Evolutionary conservation across 164 flowering plant genomes (phyloP).

Genomic region (Nelumbo lutea): DNA sequence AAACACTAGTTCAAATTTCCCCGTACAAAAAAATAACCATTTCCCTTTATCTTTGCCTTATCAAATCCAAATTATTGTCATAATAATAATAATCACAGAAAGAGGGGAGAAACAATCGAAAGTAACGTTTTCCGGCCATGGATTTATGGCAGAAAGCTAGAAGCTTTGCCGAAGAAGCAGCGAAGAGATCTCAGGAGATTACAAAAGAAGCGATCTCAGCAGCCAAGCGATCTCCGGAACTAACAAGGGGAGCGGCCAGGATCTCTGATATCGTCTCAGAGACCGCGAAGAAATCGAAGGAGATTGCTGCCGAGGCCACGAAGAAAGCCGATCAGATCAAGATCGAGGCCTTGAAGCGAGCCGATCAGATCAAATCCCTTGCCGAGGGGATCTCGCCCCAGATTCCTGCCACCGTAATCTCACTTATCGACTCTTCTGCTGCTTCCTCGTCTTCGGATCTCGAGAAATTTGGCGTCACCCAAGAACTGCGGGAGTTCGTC

Average conservation of each 20-base stretch:
- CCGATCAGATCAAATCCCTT: constrained; percentile 57
- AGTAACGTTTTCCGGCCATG: constrained; percentile 26
- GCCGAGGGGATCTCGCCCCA: constrained; percentile 41
- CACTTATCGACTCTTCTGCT: constrained; percentile 19
- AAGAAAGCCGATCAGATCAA: constrained; percentile 49
- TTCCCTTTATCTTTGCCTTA: background rate
- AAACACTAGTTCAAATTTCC: background rate
- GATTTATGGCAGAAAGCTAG: constrained; percentile 67
- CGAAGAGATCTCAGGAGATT: constrained; percentile 53
- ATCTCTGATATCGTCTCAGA: constrained; percentile 56
- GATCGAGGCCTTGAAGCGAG: constrained; percentile 41
- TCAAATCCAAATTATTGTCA: background rate
- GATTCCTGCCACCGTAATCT: constrained; percentile 26
- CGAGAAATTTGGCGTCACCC: constrained; percentile 66
- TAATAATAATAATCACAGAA: background rate
- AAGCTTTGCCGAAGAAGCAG: constrained; percentile 68
- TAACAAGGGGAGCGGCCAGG: constrained; percentile 43
- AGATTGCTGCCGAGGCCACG: constrained; percentile 63
- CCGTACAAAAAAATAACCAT: background rate
- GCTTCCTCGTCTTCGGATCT: constrained; percentile 33
- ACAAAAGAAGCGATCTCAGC: constrained; percentile 35
- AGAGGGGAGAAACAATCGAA: background rate
- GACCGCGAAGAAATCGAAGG: constrained; percentile 61
- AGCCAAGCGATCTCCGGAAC: constrained; percentile 51
- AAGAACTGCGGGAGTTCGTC: constrained; percentile 77